A percentile compares a stretch with the other conserved stretches of the same genome.
These are phyloP conservation scores for Naganishia vishniacii DNA, from an alignment of 768 basidiomycete species.

Conservation along the genomic window DNA sequence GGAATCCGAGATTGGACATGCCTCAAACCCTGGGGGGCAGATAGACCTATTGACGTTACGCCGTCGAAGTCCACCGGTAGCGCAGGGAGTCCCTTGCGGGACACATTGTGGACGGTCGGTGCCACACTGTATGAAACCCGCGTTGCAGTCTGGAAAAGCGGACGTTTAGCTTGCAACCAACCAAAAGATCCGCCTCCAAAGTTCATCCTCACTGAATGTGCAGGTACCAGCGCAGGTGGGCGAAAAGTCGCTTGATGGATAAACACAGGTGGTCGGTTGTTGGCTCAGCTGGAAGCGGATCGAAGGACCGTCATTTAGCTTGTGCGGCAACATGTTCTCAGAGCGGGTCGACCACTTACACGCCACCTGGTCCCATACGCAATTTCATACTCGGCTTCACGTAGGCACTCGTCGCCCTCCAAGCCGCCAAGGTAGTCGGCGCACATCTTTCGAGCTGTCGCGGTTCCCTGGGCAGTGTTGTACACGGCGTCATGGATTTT, in stretches of 20 bases:
- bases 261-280: not conserved
- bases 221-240: not conserved
- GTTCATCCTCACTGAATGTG: not conserved
- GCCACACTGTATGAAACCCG: not conserved
- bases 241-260: not conserved
- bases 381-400: too few relatives aligned
- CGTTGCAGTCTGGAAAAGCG: not conserved
- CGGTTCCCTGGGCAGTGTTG: not conserved
- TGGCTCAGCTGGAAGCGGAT: not conserved
- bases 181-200: not conserved
- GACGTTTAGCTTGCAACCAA: not conserved
- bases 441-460: not conserved
- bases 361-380: too few relatives aligned
- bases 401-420: too few relatives aligned
- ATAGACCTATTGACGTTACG: not conserved
- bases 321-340: too few relatives aligned
- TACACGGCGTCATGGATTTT: too few relatives aligned
- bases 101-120: not conserved
- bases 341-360: too few relatives aligned
- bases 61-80: not conserved
- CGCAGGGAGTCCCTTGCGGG: not conserved
- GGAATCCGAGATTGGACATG: not conserved
- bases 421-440: too few relatives aligned
- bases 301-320: not conserved
- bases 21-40: not conserved